Base-by-base conservation (phyloP, 1,284 basidiomycete species). In the Chalciporus sp. region DNA sequence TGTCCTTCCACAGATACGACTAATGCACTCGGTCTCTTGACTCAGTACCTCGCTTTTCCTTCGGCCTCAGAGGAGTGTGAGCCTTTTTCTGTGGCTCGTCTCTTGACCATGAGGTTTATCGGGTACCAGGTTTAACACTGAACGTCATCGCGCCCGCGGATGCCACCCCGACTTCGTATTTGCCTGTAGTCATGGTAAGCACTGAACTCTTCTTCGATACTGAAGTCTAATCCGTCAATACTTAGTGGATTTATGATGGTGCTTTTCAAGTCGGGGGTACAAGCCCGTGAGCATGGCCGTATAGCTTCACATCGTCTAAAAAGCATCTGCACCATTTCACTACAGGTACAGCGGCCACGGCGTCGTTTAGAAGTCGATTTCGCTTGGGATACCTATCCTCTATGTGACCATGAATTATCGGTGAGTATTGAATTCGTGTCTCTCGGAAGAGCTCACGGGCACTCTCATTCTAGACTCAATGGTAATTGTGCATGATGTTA, bases 121-220 rank as follows among this genome's bases (percentile, higher is more conserved):
- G 12, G 7, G n/a, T n/a, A n/a, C n/a, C 64, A 73, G 81, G 80
- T 58, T 62, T 82, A 17, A 72, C 71, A 26, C 45, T 80, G 50
- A 82, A 81, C 55, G 69, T 83, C 10, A 60, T 73, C 27, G 66
- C 65, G 1, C 73, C 77, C 1, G 54, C 58, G 3, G 56, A 51
- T 10, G 53, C 63, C 1, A 56, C 55, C 0, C 47, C 62, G 1
- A 43, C 37, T 0, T 64, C 65, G 1, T 67, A 67, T 5, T 63
- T 77, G 12, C 80, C 80, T 4, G 76, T 82, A 2, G 60, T 77
- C 0, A 66, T 78, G 11, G 74, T 77, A 54, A 19, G 72, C 65
- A 7, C 17, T 12, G 7, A 7, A 7, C 10, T 5, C 7, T n/a
- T n/a, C 4, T 37, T 39, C n/a, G 2, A n/a, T 26, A 6, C 17